phyloP scores from a whole-genome alignment of 441 rosid species.

The Corymbia citriodora region DNA sequence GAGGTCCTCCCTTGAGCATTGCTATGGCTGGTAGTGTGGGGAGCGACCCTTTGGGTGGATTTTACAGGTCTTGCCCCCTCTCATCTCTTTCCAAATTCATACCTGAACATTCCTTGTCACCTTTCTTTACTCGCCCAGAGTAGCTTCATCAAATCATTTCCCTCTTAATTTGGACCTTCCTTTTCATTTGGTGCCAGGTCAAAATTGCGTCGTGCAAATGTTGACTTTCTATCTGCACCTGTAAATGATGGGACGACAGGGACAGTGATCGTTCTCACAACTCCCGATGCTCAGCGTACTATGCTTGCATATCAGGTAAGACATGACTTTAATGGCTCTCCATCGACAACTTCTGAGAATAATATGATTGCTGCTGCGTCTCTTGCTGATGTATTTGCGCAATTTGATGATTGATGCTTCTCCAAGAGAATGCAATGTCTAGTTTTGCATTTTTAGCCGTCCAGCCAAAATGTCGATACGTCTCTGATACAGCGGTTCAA shows the following conservation, averaged over 20 bases:
- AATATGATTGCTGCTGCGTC: not conserved
- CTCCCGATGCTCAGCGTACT: slow-evolving; percentile 94
- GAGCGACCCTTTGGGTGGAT: slow-evolving; percentile 85
- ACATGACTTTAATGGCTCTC: not conserved
- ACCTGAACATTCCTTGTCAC: not conserved
- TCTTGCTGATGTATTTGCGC: not conserved
- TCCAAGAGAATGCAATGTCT: not conserved
- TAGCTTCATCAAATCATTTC: not conserved
- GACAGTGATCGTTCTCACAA: slow-evolving; percentile 94
- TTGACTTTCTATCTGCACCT: slow-evolving; percentile 75
- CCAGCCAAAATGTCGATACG: not conserved
- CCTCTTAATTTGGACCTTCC: not conserved
- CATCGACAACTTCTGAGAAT: not conserved
- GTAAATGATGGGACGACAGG: slow-evolving; percentile 94
- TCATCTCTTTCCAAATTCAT: not conserved
- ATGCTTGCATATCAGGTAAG: slow-evolving; percentile 96
- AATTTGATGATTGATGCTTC: not conserved
- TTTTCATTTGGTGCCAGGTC: slow-evolving; percentile 24
- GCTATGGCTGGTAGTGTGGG: slow-evolving; percentile 97
- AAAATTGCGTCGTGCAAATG: slow-evolving; percentile 75
- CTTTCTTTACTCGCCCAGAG: not conserved
- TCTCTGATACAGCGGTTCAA: not conserved
- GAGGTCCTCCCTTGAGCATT: slow-evolving; percentile 59
- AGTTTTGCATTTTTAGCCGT: not conserved
- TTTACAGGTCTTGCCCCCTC: slow-evolving; percentile 60